Conservation (phyloP, 306 rosid genomes). For the Trifolium pratense region DNA sequence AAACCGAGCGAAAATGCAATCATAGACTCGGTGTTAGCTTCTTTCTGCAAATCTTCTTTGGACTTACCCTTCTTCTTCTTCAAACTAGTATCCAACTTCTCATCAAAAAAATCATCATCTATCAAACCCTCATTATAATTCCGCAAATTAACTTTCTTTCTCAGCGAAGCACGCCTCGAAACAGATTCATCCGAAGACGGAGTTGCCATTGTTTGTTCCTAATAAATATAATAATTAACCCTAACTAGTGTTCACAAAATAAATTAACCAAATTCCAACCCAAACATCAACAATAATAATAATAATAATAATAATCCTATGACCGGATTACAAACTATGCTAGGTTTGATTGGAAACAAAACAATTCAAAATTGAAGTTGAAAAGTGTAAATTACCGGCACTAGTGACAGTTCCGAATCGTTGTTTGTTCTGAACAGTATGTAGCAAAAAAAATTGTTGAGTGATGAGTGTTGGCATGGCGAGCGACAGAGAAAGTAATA, state of each 20-base stretch:
- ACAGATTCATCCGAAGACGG: conserved; percentile 56
- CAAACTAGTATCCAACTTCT: conserved; percentile 65
- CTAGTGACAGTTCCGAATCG: not conserved
- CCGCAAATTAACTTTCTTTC: conserved; percentile 65
- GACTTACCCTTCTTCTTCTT: conserved; percentile 63
- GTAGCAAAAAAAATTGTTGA: not conserved
- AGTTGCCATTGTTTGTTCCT: conserved; percentile 53
- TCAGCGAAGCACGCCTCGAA: conserved; percentile 58
- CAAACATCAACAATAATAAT: not conserved
- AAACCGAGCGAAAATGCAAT: conserved; percentile 85
- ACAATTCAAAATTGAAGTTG: conserved; percentile 1
- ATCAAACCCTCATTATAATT: conserved; percentile 78
- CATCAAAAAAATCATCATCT: conserved; percentile 75
- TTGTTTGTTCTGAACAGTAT: conserved; percentile 27
- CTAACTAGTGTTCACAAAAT: not conserved
- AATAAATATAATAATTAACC: not conserved
- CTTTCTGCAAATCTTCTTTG: conserved; percentile 76
- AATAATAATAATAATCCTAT: not conserved
- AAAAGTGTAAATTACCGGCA: not conserved
- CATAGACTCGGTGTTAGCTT: conserved; percentile 92
- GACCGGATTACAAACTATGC: conserved; percentile 7
- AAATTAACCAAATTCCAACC: not conserved
- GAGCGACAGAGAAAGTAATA: conserved; percentile 6
- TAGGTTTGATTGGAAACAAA: not conserved
- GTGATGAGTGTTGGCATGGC: not conserved